Evolutionary conservation across 306 rosid genomes (phyloP), one percentile per base, ranked within the genome.

Genomic region (Malus sylvestris): DNA sequence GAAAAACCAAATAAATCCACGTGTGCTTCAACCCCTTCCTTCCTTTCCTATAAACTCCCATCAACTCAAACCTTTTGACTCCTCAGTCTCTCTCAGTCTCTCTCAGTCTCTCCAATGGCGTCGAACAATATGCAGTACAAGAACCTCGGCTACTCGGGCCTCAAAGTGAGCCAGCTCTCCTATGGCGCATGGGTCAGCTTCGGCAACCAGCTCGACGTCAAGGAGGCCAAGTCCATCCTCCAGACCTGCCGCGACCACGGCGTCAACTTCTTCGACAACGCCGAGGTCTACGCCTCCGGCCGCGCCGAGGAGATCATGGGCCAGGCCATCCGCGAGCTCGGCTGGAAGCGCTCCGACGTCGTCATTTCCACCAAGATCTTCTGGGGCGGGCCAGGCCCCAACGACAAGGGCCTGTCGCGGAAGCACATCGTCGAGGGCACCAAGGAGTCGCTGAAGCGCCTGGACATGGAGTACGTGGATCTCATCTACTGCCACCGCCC

Each of bases 231-330:
- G 70, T 86, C 98, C 5, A 87, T 96, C 11, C 89, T 96, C 33
- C 98, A 96, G 61, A 91, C 96, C 67, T 96, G 99, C 85, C 92
- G 97, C 14, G 97, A 96, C 72, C 60, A 84, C 78, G 99, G 99
- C 75, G 99, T 96, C 13, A 96, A 96, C 80, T 96, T 96, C 96
- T 96, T 96, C 92, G 99, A 96, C 90, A 96, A 96, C 86, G 99
- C 99, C 20, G 99, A 96, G 82, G 96, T 96, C 70, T 96, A 92
- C 85, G 99, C 99, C 23, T 91, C 89, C 59, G 99, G 99, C 20
- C 82, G 99, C 0, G 98, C 99, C 2, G 99, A 96, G 78, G 99
- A 96, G 85, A 96, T 96, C 87, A 96, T 96, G 99, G 99, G 99
- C 0, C 99, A 96, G 62, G 96, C 99, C 32, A 87, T 96, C 14